Base-by-base conservation (phyloP, 225 moss, liverwort and hornwort genomes). In the Anthoceros angustus region DNA sequence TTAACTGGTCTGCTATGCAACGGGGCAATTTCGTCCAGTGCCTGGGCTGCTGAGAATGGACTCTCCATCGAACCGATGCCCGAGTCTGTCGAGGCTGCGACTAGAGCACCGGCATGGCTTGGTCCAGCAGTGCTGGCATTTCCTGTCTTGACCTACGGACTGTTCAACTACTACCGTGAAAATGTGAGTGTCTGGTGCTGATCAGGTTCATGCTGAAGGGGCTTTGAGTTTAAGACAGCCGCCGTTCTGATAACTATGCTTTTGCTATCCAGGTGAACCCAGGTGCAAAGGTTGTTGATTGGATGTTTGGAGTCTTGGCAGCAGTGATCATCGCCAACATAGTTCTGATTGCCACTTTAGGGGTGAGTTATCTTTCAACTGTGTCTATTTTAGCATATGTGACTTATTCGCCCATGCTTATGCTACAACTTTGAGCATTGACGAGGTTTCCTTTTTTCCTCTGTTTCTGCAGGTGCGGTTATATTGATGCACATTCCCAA, bases 291-390 rank as follows among this genome's bases (percentile, higher is more conserved):
- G 68, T 91, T n/a, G 81, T 88, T 0, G 91, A 95, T 66, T 91
- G 95, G 95, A 65, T 85, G 78, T 91, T 91, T 32, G 88, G 91
- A 72, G 64, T 91, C 14, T 74, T 86, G 61, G 81, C 87, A 45
- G 68, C 83, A 64, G 82, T 81, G 18, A 95, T 95, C 42, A 66
- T 88, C 12, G 86, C 86, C 68, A 95, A 95, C 70, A 74, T 95
- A 67, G 78, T 91, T 26, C 82, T 88, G 48, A 87, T 85, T 71
- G 80, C 84, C 32, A 82, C 88, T 14, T 69, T 88, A 70, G 95
- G 95, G 88, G 95, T 95, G 71, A 65, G 81, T 42, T 40, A 41
- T 69, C 15, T 12, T 21, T 25, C 42, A 8, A 14, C 4, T 43
- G 11, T 46, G 26, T 42, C 18, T 20, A 20, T 3, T 18, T 20